Evolutionary conservation across 805 yeast species (phyloP), one percentile per base, ranked within the genome.

Genomic region (Myxozyma sirexii): DNA sequence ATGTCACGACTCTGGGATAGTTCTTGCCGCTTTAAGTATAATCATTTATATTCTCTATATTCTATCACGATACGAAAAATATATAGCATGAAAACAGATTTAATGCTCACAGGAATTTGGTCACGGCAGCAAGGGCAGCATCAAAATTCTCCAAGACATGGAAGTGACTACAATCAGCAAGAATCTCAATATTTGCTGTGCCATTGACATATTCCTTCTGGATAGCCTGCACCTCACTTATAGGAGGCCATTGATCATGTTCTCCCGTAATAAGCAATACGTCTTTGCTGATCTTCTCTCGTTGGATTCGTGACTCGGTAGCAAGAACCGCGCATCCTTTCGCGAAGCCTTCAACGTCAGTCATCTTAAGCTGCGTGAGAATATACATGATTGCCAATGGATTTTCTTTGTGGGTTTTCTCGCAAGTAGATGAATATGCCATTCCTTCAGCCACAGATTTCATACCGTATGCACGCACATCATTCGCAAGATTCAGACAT

Each of bases 321-420:
- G 61, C 43, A 10, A 60, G 49, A 12, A 56, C 57, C 17, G 35
- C 29, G 12, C 39, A 13, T 17, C 62, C 59, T 46, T 57, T 57
- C 12, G 54, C 57, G 39, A 44, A 60, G 7, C 54, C 62, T n/a
- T 60, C 63, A 21, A 26, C 27, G 31, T 51, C 42, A 12, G 62
- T 51, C 51, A 52, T 54, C 44, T 48, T 56, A 6, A 60, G 47
- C 35, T 46, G 13, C 13, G 63, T 57, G 29, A 8, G 31, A 21
- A 60, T 23, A 33, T 60, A 60, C 47, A 59, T 57, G 10, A 35
- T 33, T 7, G 57, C 57, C 44, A 57, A 13, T 17, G 63, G 62
- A 43, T 57, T 51, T 19, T 33, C 31, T 1, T 17, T 43, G 4
- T 15, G 46, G 0, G 62, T 39, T 44, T 42, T 45, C 38, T 41